Conservation (phyloP, 345 rosid genomes). For the Sisymbrium altissimum region DNA sequence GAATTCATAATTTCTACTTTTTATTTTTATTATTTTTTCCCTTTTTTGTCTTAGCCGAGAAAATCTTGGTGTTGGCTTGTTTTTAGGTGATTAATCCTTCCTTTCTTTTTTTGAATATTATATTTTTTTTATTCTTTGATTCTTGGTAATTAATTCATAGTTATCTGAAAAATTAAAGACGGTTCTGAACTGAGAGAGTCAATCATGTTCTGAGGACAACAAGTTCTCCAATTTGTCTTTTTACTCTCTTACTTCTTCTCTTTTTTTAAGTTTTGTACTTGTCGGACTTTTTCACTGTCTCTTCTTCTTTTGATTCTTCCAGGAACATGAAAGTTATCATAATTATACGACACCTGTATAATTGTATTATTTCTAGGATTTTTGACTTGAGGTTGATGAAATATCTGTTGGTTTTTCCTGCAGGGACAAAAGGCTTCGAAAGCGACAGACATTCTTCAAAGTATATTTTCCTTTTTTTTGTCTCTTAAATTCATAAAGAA, state of each 20-base stretch:
- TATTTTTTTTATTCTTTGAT: conserved; percentile 32
- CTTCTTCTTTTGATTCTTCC: conserved; percentile 30
- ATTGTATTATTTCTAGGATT: neutral
- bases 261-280: conserved; percentile 28
- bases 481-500: conserved; percentile 28
- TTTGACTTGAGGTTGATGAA: conserved; percentile 13
- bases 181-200: conserved; percentile 28
- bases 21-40: conserved; percentile 12
- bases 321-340: conserved; percentile 9
- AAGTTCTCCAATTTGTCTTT: conserved; percentile 61
- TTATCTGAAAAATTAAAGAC: conserved; percentile 39
- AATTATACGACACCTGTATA: conserved; percentile 2
- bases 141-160: conserved; percentile 29
- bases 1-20: conserved; percentile 33
- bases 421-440: conserved; percentile 72
- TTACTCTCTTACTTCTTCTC: conserved; percentile 19
- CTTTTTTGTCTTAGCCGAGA: conserved; percentile 15
- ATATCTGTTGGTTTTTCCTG: conserved; percentile 38
- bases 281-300: conserved; percentile 39
- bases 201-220: conserved; percentile 38
- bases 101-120: conserved; percentile 1
- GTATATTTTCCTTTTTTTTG: conserved; percentile 41
- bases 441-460: conserved; percentile 67
- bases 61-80: conserved; percentile 23
- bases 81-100: neutral